Percentiles rank a stretch among this genome's conserved stretches.
Conservation (phyloP, 2,329 filamentous ascomycete species). For the Penicillium expansum region DNA sequence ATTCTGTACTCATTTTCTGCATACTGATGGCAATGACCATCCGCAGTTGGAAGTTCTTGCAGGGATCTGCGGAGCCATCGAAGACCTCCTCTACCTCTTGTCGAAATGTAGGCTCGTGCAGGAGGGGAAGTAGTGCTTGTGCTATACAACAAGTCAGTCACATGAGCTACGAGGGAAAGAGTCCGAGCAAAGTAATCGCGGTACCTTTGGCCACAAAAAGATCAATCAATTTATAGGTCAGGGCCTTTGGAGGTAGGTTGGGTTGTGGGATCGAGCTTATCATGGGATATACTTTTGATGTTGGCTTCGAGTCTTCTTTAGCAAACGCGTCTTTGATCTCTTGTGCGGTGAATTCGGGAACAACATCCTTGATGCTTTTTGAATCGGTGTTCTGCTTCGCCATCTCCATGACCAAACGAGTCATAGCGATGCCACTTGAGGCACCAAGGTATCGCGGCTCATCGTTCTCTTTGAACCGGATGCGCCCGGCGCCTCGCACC, state of each 20-base stretch:
- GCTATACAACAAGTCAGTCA: conserved; percentile 52
- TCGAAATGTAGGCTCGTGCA: conserved; percentile 79
- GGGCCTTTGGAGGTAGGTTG: conserved; percentile 67
- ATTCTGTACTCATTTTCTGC: conserved; percentile 84
- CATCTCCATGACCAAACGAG: conserved; percentile 90
- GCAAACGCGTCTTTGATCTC: conserved; percentile 66
- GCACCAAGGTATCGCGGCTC: conserved; percentile 89
- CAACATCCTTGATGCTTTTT: conserved; percentile 86
- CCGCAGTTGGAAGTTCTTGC: conserved; percentile 81
- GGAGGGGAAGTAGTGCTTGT: conserved; percentile 79
- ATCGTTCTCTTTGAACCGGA: conserved; percentile 79
- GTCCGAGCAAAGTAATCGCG: neutral
- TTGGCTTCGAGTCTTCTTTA: conserved; percentile 64
- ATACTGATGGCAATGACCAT: conserved; percentile 94
- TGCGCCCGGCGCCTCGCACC: conserved; percentile 79
- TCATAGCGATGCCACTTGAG: conserved; percentile 94
- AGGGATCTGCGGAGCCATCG: conserved; percentile 69
- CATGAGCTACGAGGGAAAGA: neutral
- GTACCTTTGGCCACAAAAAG: conserved; percentile 81
- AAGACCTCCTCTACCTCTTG: conserved; percentile 79
- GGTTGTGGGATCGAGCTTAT: conserved; percentile 80
- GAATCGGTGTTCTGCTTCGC: conserved; percentile 91
- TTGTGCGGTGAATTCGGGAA: conserved; percentile 69
- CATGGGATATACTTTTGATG: conserved; percentile 82
- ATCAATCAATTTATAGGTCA: conserved; percentile 76